Conservation (phyloP, 352 stramenopile genomes). For the Pythium rishiriense region DNA sequence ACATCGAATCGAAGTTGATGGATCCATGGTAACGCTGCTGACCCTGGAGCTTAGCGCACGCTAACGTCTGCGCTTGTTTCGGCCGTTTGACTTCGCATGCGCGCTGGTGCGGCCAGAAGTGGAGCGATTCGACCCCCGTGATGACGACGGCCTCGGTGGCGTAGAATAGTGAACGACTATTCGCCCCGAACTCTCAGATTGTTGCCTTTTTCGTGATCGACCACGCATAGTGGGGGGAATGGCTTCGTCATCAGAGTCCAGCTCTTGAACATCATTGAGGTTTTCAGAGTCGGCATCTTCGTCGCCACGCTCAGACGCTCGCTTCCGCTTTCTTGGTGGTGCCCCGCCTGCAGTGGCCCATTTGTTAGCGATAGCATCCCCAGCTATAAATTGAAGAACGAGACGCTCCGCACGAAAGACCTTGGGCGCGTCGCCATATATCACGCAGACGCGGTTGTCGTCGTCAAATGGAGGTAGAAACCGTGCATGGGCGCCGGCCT, state of each 20-base stretch:
- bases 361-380: slow-evolving; percentile 54
- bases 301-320: background rate
- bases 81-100: background rate
- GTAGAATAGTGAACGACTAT: slow-evolving; percentile 19
- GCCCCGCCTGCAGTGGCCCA: slow-evolving; percentile 15
- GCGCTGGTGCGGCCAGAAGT: background rate
- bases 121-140: background rate
- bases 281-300: slow-evolving; percentile 1
- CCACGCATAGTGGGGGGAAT: background rate
- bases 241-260: slow-evolving; percentile 3
- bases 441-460: slow-evolving; percentile 49
- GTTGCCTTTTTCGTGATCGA: background rate
- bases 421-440: slow-evolving; percentile 49
- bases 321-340: slow-evolving; percentile 39
- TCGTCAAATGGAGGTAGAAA: slow-evolving; percentile 43
- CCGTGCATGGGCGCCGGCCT: slow-evolving; percentile 48
- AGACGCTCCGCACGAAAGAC: slow-evolving; percentile 58
- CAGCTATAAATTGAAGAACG: slow-evolving; percentile 59
- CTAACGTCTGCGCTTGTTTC: slow-evolving; percentile 10
- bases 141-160: slow-evolving; percentile 10
- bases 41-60: too few species aligned
- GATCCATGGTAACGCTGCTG: too few species aligned
- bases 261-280: background rate
- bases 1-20: too few species aligned
- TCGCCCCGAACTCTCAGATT: slow-evolving; percentile 7